Conservation (phyloP, 495 filamentous ascomycete species). For the Penicillium bialowiezense region DNA sequence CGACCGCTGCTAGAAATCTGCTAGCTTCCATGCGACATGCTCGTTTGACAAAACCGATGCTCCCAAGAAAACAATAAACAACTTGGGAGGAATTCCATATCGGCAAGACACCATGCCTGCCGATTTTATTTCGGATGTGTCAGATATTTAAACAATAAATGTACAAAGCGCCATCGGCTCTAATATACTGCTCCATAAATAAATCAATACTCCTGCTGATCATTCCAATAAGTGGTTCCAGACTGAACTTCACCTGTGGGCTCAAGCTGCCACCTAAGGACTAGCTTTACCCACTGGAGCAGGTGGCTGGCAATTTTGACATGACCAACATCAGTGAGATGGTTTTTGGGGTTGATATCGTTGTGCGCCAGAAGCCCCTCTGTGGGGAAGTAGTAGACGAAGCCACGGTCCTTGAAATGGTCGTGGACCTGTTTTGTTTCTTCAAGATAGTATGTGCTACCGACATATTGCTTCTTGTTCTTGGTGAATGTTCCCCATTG, state of each 20-base stretch:
- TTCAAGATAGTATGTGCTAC: conserved; percentile 45
- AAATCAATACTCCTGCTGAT: conserved; percentile 46
- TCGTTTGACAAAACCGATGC: too few relatives aligned
- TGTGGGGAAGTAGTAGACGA: conserved; percentile 68
- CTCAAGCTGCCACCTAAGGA: conserved; percentile 59
- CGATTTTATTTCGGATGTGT: neutral
- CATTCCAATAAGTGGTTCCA: conserved; percentile 61
- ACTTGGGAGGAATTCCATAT: too few relatives aligned
- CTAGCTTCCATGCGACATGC: too few relatives aligned
- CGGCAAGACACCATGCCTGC: too few relatives aligned
- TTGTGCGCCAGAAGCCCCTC: conserved; percentile 68
- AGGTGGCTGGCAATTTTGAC: conserved; percentile 67
- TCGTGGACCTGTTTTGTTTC: conserved; percentile 54
- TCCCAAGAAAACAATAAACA: too few relatives aligned
- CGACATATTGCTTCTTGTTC: conserved; percentile 51
- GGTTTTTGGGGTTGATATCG: conserved; percentile 61
- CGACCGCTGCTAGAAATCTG: too few relatives aligned
- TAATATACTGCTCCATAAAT: neutral
- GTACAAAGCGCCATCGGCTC: neutral
- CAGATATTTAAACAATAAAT: neutral
- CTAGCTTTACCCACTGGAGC: conserved; percentile 51
- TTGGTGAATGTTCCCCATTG: conserved; percentile 60
- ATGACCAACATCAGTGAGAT: conserved; percentile 66
- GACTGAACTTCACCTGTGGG: conserved; percentile 64
- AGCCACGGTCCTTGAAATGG: conserved; percentile 55